Evolutionary conservation across 306 rosid species (phyloP).

Genomic region (Luffa aegyptiaca): DNA sequence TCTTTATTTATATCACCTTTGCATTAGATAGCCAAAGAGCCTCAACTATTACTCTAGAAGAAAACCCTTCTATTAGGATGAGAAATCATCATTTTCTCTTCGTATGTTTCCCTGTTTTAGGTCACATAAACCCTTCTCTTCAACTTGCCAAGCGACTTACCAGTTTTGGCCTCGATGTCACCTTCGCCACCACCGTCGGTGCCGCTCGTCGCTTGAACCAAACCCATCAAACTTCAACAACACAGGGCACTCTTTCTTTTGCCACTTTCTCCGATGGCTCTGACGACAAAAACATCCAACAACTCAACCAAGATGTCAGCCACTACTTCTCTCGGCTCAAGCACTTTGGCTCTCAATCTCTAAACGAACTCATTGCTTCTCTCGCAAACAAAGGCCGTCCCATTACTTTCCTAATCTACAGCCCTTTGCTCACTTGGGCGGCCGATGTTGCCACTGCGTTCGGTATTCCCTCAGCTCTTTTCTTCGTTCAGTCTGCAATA

Average conservation of each 20-base stretch:
- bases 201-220: constrained; percentile 12
- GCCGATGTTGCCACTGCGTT: constrained; percentile 17
- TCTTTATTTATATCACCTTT: too few relatives aligned
- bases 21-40: too few relatives aligned
- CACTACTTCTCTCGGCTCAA: constrained; percentile 14
- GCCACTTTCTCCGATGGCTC: constrained; percentile 34
- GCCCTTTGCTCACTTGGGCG: constrained; percentile 29
- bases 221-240: not conserved
- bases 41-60: too few relatives aligned
- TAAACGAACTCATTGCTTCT: constrained; percentile 11
- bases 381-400: constrained; percentile 5
- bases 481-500: constrained; percentile 34
- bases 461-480: constrained; percentile 14
- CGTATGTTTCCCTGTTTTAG: not conserved
- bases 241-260: constrained; percentile 14
- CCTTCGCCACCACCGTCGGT: not conserved
- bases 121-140: not conserved
- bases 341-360: constrained; percentile 15
- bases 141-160: not conserved
- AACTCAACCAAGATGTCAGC: not conserved
- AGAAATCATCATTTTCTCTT: not conserved
- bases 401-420: constrained; percentile 23
- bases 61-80: not conserved
- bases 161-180: not conserved
- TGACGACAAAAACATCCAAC: constrained; percentile 28